phyloP scores from a whole-genome alignment of 768 basidiomycete species.

The Leccinum olivaceopallidum region DNA sequence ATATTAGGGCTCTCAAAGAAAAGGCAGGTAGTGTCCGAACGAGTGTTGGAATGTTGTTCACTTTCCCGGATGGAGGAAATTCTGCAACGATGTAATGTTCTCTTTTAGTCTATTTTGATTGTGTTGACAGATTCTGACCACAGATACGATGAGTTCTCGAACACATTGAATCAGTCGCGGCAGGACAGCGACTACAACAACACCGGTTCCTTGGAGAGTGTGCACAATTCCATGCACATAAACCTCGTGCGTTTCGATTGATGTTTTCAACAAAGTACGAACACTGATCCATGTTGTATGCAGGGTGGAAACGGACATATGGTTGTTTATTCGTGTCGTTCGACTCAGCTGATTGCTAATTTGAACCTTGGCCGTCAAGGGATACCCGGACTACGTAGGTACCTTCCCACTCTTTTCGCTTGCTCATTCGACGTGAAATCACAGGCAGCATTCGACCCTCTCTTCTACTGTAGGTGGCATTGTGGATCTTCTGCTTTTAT shows the following conservation, averaged over 20 bases:
- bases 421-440: background rate
- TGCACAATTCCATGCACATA: conserved; percentile 24
- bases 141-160: conserved; percentile 34
- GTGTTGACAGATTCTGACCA: background rate
- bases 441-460: conserved; percentile 27
- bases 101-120: background rate
- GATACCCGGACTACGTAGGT: conserved; percentile 26
- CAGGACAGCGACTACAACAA: conserved; percentile 10
- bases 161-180: conserved; percentile 22
- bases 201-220: conserved; percentile 22
- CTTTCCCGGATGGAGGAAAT: conserved; percentile 17
- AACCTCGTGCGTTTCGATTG: conserved; percentile 15
- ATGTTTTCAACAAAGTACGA: background rate
- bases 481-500: background rate
- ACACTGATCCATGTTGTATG: background rate
- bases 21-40: conserved; percentile 14
- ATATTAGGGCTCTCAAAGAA: conserved; percentile 18
- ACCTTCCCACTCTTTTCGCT: background rate
- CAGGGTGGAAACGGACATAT: conserved; percentile 31
- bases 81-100: conserved; percentile 13
- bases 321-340: conserved; percentile 15
- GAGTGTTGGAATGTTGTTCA: conserved; percentile 22
- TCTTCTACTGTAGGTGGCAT: conserved; percentile 25
- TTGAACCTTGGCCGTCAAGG: conserved; percentile 8
- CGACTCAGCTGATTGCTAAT: background rate